A percentile compares a stretch with the other conserved stretches of the same genome.
Evolutionary conservation across 2,329 filamentous ascomycete genomes (phyloP).

Genomic region (Trichoderma sp.): DNA sequence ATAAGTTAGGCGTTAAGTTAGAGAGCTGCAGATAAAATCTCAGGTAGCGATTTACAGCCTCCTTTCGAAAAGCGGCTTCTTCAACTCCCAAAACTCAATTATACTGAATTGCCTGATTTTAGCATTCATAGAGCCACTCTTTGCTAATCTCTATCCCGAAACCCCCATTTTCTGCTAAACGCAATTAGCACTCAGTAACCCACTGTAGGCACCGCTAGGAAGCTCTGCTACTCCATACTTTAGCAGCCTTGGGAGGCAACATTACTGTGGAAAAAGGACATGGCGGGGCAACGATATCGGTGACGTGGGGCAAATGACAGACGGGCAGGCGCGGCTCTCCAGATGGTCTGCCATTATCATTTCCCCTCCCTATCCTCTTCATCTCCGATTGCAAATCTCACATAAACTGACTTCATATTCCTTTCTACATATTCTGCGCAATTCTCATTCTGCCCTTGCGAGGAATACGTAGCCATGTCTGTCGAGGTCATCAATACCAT

Average conservation of each 20-base stretch:
- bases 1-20: not conserved
- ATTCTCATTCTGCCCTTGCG: not conserved
- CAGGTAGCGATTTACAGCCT: not conserved
- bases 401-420: not conserved
- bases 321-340: constrained; percentile 17
- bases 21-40: not conserved
- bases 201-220: not conserved
- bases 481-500: constrained; percentile 73
- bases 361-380: constrained; percentile 21
- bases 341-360: not conserved
- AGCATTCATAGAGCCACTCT: not conserved
- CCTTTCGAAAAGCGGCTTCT: not conserved
- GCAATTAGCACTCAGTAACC: not conserved
- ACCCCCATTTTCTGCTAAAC: not conserved
- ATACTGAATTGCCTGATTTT: not conserved
- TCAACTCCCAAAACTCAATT: not conserved
- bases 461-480: constrained; percentile 52
- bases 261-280: not conserved
- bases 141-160: not conserved
- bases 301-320: constrained; percentile 24
- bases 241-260: not conserved
- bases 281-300: constrained; percentile 25
- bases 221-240: not conserved
- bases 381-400: not conserved
- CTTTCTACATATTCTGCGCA: not conserved